Evolutionary conservation across 805 yeast species (phyloP), one percentile per base, ranked within the genome.

Genomic region (Yamadazyma akitaensis): DNA sequence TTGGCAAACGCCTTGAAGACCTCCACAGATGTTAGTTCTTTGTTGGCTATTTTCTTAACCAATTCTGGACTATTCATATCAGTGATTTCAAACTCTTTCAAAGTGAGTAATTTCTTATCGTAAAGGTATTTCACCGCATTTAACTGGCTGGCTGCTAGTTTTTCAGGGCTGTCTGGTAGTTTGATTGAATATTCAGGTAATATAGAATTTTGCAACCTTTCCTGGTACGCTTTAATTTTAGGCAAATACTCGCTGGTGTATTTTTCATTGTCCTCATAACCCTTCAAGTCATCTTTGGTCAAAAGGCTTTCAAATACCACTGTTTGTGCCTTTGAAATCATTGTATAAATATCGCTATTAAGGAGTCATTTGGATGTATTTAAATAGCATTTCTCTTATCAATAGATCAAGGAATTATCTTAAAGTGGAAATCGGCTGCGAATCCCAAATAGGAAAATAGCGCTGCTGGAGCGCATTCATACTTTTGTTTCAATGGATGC

Each of bases 1-100:
- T 67, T 67, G 18, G 74, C 73, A 56, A 63, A 72, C 1, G 76
- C 75, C 51, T 67, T 63, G 49, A 62, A 65, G n/a, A 68, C 74
- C 43, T 67, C 62, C 2, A 67, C 75, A 1, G 69, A 44, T 5
- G 66, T 49, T 48, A 64, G 61, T 43, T 63, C 61, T 9, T 70
- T 69, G 17, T 41, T 46, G 16, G 73, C 67, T 34, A 71, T 62
- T 36, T 64, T 60, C 18, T 50, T 53, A 8, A 58, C 56, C 43
- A 72, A 57, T n/a, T 47, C 54, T n/a, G 54, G 52, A 13, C 62
- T 64, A 1, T 67, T 55, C 17, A 66, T 54, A 47, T 70, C 74
- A 30, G 75, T 70, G 54, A 72, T 68, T 17, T 55, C 64, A 35
- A 69, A 59, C 48, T 72, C 74, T 42, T 54, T 55, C 5, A 52